Percentiles rank a stretch among this genome's conserved stretches.
Conservation (phyloP, 352 stramenopile genomes). For the Pythium monospermum region DNA sequence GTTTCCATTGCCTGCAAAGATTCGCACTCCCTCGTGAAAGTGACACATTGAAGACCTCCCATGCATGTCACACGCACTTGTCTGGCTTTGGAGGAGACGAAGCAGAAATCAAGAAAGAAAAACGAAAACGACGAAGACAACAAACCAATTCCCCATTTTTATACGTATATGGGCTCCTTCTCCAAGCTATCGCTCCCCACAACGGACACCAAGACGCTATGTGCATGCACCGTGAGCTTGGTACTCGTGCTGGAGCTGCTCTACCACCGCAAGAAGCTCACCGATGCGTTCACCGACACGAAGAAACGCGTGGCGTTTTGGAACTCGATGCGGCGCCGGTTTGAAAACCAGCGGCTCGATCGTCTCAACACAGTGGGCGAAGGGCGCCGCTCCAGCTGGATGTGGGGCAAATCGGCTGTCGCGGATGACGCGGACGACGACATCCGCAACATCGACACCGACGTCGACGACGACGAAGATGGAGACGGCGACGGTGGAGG, state of each 20-base stretch:
- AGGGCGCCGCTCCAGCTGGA: conserved; percentile 66
- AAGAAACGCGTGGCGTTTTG: conserved; percentile 61
- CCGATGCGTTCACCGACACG: conserved; percentile 31
- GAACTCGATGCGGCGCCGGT: conserved; percentile 70
- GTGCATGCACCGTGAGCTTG: conserved; percentile 17
- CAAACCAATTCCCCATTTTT: no score
- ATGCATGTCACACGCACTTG: conserved; percentile 3
- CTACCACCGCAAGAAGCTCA: conserved; percentile 45
- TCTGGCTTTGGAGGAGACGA: no score
- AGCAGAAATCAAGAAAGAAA: no score
- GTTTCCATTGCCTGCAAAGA: no score
- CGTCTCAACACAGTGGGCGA: conserved; percentile 61
- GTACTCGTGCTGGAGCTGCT: conserved; percentile 39
- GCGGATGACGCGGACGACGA: conserved; percentile 7
- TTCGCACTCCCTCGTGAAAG: not conserved
- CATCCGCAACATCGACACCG: not conserved
- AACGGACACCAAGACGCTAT: conserved; percentile 5
- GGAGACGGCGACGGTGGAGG: conserved; percentile 12
- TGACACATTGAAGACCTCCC: not conserved
- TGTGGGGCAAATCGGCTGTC: conserved; percentile 49
- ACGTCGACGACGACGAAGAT: conserved; percentile 1
- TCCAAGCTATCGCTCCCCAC: conserved; percentile 12
- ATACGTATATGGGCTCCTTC: conserved; percentile 14
- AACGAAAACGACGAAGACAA: no score
- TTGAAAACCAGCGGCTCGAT: conserved; percentile 66